Percentiles rank a stretch among this genome's conserved stretches.
Evolutionary conservation across 1,284 basidiomycete genomes (phyloP).

Genomic region (Boletellus dicymbophilus): DNA sequence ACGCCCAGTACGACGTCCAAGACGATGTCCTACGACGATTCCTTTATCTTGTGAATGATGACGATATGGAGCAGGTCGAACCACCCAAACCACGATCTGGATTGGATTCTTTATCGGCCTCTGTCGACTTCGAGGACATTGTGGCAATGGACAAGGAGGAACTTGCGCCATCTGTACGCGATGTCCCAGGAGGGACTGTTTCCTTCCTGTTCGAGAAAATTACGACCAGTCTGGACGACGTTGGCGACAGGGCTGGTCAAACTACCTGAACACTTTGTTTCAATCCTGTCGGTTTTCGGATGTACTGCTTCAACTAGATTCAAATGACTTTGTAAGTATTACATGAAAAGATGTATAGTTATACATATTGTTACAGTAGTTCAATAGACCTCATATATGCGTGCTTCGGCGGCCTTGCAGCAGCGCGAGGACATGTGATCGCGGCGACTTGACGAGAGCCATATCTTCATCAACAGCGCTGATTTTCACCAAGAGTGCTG

Average conservation of each 20-base stretch:
- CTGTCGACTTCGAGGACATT: conserved; percentile 48
- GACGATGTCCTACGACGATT: conserved; percentile 66
- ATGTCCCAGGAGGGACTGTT: conserved; percentile 65
- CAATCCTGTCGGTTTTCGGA: background rate
- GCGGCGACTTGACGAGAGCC: conserved; percentile 11
- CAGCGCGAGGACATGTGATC: conserved; percentile 6
- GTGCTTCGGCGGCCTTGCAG: conserved; percentile 14
- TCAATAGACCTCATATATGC: conserved; percentile 7
- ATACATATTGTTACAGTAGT: conserved; percentile 5
- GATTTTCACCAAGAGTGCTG: conserved; percentile 21
- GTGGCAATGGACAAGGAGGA: conserved; percentile 35
- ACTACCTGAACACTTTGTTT: conserved; percentile 4
- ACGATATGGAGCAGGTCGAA: conserved; percentile 3
- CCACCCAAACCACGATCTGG: conserved; percentile 27
- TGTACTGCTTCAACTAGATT: background rate
- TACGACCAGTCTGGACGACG: conserved; percentile 17
- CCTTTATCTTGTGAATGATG: conserved; percentile 28
- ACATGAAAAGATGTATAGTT: conserved; percentile 6
- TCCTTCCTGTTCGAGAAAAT: conserved; percentile 73
- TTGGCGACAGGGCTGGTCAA: background rate
- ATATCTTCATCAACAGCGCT: conserved; percentile 24
- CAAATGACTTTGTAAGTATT: conserved; percentile 4
- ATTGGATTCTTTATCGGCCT: conserved; percentile 39
- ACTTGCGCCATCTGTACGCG: conserved; percentile 35
- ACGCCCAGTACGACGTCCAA: conserved; percentile 49